These are phyloP conservation scores for Penicillium hesseltinei DNA, from an alignment of 2,329 filamentous ascomycete genomes.

Conservation along the genomic window DNA sequence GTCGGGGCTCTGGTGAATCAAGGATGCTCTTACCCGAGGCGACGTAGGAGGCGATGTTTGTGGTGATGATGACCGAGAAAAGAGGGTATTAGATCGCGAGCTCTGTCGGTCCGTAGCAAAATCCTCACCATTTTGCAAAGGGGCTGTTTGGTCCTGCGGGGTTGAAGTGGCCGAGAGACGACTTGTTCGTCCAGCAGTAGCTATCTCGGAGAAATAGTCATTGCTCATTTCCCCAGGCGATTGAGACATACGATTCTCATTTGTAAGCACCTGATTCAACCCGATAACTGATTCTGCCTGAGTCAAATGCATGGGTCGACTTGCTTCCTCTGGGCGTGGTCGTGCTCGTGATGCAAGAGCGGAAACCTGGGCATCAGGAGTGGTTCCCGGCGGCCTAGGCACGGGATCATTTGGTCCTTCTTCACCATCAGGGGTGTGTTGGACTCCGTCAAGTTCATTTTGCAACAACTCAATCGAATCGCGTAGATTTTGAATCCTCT, in stretches of 20 bases:
- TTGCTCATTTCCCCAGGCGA: constrained; percentile 40
- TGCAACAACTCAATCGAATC: constrained; percentile 33
- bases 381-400: constrained; percentile 17
- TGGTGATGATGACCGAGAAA: constrained; percentile 41
- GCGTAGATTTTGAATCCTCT: constrained; percentile 31
- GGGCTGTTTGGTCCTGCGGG: constrained; percentile 15
- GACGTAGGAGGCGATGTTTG: constrained; percentile 43
- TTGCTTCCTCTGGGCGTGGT: constrained; percentile 12
- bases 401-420: constrained; percentile 14
- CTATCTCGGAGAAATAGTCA: constrained; percentile 32
- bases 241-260: constrained; percentile 39
- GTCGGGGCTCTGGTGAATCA: constrained; percentile 45
- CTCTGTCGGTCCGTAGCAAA: constrained; percentile 22
- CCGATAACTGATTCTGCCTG: constrained; percentile 7
- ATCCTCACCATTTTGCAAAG: constrained; percentile 10
- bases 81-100: constrained; percentile 42
- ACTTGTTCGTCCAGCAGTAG: constrained; percentile 25
- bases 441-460: constrained; percentile 26
- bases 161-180: constrained; percentile 15
- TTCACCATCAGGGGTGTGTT: constrained; percentile 9
- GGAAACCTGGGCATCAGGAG: constrained; percentile 13
- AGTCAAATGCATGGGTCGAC: constrained; percentile 9
- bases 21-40: constrained; percentile 42
- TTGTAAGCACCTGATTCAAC: constrained; percentile 25
- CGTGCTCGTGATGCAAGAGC: constrained; percentile 8